Percentiles rank a stretch among this genome's conserved stretches.
Evolutionary conservation across 1,284 basidiomycete species (phyloP).

Genomic region (Rhodotorula sp.): DNA sequence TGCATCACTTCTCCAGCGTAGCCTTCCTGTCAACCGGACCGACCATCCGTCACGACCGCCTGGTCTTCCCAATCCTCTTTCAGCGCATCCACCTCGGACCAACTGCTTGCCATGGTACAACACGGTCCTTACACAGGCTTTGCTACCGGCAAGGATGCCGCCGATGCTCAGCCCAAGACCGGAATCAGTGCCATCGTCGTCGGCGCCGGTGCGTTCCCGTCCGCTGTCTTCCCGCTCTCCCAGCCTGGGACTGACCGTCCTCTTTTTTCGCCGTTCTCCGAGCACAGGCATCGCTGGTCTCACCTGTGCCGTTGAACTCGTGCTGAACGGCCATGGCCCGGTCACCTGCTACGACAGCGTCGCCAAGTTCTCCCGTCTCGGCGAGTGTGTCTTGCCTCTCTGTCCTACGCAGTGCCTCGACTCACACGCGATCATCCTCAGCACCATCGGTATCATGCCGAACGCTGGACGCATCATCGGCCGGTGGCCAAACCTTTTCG

Average conservation of each 20-base stretch:
- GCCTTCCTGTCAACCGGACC: no score
- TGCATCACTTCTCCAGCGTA: background rate
- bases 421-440: background rate
- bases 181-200: constrained; percentile 18
- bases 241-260: background rate
- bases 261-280: no score
- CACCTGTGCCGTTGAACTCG: constrained; percentile 6
- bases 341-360: constrained; percentile 14
- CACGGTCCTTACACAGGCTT: constrained; percentile 5
- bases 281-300: constrained; percentile 13
- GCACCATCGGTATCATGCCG: constrained; percentile 17
- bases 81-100: no score
- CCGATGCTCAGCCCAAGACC: constrained; percentile 4
- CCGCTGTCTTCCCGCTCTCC: background rate
- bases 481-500: constrained; percentile 17
- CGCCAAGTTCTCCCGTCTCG: constrained; percentile 10
- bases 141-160: constrained; percentile 9
- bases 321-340: constrained; percentile 1
- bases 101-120: background rate
- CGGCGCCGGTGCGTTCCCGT: background rate
- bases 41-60: no score
- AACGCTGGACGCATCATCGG: constrained; percentile 23
- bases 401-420: background rate
- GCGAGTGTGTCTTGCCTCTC: constrained; percentile 1
- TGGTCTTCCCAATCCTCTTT: no score